Evolutionary conservation across 345 rosid genomes (phyloP).

Genomic region (Gossypium rotundifolium): DNA sequence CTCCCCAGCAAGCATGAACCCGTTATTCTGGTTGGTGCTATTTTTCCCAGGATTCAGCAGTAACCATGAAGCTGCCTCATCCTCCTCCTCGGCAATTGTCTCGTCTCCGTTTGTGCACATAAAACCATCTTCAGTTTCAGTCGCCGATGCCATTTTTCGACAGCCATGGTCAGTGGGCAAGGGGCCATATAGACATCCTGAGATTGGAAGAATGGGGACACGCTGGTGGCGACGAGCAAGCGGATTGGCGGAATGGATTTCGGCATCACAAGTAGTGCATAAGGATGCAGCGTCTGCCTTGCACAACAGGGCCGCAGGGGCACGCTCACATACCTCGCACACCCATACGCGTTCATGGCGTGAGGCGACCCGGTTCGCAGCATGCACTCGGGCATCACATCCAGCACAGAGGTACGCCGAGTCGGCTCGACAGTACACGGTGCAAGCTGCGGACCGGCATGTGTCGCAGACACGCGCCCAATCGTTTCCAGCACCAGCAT

Average conservation of each 20-base stretch:
- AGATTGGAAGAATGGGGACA: conserved; percentile 57
- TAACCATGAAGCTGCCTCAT: conserved; percentile 84
- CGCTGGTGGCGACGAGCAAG: conserved; percentile 89
- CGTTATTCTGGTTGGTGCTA: conserved; percentile 31
- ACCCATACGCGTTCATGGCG: conserved; percentile 85
- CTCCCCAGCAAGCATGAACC: conserved; percentile 52
- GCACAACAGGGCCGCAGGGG: conserved; percentile 85
- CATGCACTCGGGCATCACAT: conserved; percentile 68
- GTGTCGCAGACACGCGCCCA: conserved; percentile 77
- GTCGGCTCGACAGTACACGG: conserved; percentile 80
- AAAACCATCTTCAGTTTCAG: conserved; percentile 28
- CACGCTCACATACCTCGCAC: conserved; percentile 72
- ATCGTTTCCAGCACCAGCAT: conserved; percentile 24
- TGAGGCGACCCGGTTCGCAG: conserved; percentile 76
- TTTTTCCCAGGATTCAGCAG: conserved; percentile 49
- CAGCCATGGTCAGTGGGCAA: conserved; percentile 20
- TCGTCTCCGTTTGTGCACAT: conserved; percentile 28
- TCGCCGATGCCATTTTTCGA: conserved; percentile 15
- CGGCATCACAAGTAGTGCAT: conserved; percentile 69
- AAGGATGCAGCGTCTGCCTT: conserved; percentile 92
- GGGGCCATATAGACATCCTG: conserved; percentile 29
- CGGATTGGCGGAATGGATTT: conserved; percentile 89
- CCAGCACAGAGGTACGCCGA: conserved; percentile 61
- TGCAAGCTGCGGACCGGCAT: conserved; percentile 64
- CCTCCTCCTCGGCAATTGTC: conserved; percentile 30